Base-by-base conservation (phyloP, 2,329 filamentous ascomycete genomes). In the Chrysoporthe deuterocubensis region DNA sequence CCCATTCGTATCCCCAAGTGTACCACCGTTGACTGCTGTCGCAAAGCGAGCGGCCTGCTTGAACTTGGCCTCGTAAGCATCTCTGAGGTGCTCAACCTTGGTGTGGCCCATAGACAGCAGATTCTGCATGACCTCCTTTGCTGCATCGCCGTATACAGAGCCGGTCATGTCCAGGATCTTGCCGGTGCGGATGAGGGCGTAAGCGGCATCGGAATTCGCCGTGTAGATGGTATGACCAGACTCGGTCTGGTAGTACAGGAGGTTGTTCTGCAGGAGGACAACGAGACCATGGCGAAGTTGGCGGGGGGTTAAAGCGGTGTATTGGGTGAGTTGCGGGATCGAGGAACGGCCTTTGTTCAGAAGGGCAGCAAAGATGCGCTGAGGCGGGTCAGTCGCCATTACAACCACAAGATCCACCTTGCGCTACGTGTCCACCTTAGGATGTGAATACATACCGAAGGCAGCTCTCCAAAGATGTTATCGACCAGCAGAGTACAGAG, bases 401-500 rank as follows among this genome's bases (percentile, higher is more conserved):
- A 54, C 48, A 48, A 37, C 37, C 26, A 54, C 21, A 64, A 66
- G 21, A 62, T 67, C 43, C 32, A 65, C 62, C 46, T 54, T 63
- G 58, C 44, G 59, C 42, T 62, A 57, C 66, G 73, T 48, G 71
- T 73, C 70, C 68, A 64, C 50, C 67, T 44, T 56, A 63, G 58
- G 50, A 64, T 18, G 54, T 40, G 60, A 48, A 43, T 64, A 83
- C 91, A 75, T 91, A 97, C 95, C 77, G 93, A 93, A 71, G 94
- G 93, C 68, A 98, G 89, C 81, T 97, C 92, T 76, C 96, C 96
- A 79, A 96, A 95, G 69, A 92, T 86, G 78, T 97, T 94, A 77
- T 94, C 90, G 71, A 98, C 90, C 71, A 97, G 87, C 77, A 97
- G 89, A 82, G 90, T 88, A 84, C 93, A 97, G 76, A 98, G 92